phyloP scores from a whole-genome alignment of 305 asterid species.

The Stenogyne calaminthoides region DNA sequence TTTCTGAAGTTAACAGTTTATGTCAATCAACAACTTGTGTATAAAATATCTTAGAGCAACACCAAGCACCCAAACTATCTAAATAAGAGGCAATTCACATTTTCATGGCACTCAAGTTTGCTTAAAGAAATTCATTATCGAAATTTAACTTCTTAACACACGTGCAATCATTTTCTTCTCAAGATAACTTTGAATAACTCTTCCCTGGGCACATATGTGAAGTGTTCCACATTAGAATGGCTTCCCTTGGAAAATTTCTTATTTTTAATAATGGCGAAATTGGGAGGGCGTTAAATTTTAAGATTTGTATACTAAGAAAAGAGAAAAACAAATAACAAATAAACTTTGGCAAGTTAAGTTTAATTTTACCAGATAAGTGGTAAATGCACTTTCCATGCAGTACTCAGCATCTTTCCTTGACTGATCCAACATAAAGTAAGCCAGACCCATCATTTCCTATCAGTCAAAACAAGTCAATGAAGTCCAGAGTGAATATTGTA shows the following conservation, averaged over 20 bases:
- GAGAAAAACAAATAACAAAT: not conserved
- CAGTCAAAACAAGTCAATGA: conserved; percentile 32
- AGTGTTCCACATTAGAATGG: conserved; percentile 13
- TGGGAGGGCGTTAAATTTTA: conserved; percentile 3
- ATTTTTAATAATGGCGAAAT: not conserved
- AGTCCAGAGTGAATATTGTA: conserved; percentile 14
- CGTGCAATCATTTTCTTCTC: not conserved
- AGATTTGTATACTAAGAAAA: conserved; percentile 14
- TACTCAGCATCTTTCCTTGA: conserved; percentile 92
- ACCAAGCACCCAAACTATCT: not conserved
- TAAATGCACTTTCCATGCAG: conserved; percentile 98
- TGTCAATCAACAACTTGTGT: conserved; percentile 23
- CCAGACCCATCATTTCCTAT: conserved; percentile 96
- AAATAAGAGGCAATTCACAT: not conserved
- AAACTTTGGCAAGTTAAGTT: conserved; percentile 30
- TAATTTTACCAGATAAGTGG: conserved; percentile 69
- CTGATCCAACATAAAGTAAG: conserved; percentile 93
- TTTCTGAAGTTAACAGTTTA: conserved; percentile 53
- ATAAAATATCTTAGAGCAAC: conserved; percentile 7
- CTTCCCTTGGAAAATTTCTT: conserved; percentile 1
- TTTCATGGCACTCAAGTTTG: not conserved
- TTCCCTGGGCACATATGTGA: conserved; percentile 12
- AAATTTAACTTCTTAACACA: not conserved
- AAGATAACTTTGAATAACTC: not conserved
- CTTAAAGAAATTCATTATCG: not conserved